A percentile compares a stretch with the other conserved stretches of the same genome.
Evolutionary conservation across 2,329 filamentous ascomycete species (phyloP).

Genomic region (Karstenula rhodostoma): DNA sequence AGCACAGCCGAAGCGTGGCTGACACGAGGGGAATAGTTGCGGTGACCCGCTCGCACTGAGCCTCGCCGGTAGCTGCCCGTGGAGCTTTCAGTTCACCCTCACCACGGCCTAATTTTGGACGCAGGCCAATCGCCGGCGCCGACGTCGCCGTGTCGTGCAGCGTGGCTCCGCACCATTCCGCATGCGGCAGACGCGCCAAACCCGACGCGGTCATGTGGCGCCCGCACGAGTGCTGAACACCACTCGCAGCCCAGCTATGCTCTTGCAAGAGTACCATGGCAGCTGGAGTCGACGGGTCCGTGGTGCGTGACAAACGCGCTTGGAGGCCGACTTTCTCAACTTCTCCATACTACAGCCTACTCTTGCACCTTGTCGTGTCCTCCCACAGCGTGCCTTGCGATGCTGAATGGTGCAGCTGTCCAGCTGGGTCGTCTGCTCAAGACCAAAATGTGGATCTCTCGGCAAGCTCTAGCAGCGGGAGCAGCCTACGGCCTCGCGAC

Average conservation of each 20-base stretch:
- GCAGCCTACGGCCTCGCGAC: conserved; percentile 38
- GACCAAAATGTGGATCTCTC: conserved; percentile 46
- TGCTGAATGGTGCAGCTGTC: conserved; percentile 45
- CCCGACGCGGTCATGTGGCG: conserved; percentile 37
- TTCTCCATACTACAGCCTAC: conserved; percentile 33
- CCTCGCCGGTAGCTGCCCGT: conserved; percentile 33
- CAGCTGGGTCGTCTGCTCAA: conserved; percentile 48
- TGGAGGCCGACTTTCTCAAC: conserved; percentile 30
- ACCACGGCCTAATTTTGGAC: conserved; percentile 44
- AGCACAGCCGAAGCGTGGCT: conserved; percentile 51
- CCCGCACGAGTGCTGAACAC: conserved; percentile 37
- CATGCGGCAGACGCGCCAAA: conserved; percentile 33
- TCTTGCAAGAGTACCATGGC: conserved; percentile 5
- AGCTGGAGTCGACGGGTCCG: conserved; percentile 10
- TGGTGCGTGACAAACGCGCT: conserved; percentile 31
- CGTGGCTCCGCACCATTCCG: conserved; percentile 36
- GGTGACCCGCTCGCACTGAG: conserved; percentile 36
- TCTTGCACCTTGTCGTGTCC: conserved; percentile 42
- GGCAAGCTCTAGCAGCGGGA: conserved; percentile 49
- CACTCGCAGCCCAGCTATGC: conserved; percentile 31
- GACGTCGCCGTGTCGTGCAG: conserved; percentile 28
- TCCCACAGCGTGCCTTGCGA: conserved; percentile 33
- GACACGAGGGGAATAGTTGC: conserved; percentile 28
- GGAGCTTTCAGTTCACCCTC: conserved; percentile 36
- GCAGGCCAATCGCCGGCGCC: conserved; percentile 35